Conservation (phyloP, 2,329 filamentous ascomycete species). For the Aspergillus fumigatus region DNA sequence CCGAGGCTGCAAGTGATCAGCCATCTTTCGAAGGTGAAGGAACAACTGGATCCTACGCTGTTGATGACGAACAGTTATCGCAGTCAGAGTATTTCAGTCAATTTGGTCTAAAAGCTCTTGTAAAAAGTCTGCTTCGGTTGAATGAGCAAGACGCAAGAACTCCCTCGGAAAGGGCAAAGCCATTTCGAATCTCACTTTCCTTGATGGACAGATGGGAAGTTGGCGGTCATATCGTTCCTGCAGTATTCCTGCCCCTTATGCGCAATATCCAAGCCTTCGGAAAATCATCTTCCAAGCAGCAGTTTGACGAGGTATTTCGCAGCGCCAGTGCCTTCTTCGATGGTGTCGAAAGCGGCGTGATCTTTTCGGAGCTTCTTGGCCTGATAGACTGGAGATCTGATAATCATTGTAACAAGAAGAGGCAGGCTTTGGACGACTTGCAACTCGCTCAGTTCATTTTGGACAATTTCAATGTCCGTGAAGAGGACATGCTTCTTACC, state of each 20-base stretch:
- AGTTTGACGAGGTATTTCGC: slow-evolving; percentile 80
- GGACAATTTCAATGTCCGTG: slow-evolving; percentile 82
- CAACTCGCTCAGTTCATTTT: slow-evolving; percentile 77
- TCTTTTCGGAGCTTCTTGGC: slow-evolving; percentile 76
- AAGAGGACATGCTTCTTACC: slow-evolving; percentile 89
- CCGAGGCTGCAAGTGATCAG: slow-evolving; percentile 50
- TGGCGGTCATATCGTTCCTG: slow-evolving; percentile 79
- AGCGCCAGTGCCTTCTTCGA: slow-evolving; percentile 97
- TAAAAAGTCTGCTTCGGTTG: slow-evolving; percentile 70
- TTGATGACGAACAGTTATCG: slow-evolving; percentile 46
- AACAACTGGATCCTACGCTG: slow-evolving; percentile 21
- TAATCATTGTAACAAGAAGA: slow-evolving; percentile 46
- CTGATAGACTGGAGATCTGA: slow-evolving; percentile 54
- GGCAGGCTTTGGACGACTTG: slow-evolving; percentile 58
- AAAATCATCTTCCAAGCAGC: slow-evolving; percentile 58
- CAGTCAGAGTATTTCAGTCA: slow-evolving; percentile 78
- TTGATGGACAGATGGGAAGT: slow-evolving; percentile 99
- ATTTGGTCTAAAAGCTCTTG: slow-evolving; percentile 70
- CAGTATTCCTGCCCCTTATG: slow-evolving; percentile 82
- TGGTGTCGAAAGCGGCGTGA: slow-evolving; percentile 88
- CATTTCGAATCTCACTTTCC: slow-evolving; percentile 87
- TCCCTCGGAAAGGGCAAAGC: slow-evolving; percentile 68
- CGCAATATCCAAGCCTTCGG: slow-evolving; percentile 75
- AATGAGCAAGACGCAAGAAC: slow-evolving; percentile 55
- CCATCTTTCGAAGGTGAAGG: slow-evolving; percentile 26